These are phyloP conservation scores for Anisodus acutangulus DNA, from an alignment of 257 asterid genomes.

Conservation along the genomic window DNA sequence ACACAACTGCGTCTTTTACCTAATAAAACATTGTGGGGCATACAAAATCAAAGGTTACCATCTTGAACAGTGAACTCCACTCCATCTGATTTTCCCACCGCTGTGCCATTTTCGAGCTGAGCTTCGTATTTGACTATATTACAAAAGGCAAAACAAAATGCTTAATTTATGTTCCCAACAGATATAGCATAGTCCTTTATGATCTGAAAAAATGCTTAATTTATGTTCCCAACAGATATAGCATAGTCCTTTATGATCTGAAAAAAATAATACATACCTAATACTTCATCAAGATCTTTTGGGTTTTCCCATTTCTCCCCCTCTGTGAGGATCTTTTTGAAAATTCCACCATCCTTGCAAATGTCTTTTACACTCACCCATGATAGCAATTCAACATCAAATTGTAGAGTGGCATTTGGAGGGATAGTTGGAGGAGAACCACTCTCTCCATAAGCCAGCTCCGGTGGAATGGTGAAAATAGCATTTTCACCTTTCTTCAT, in stretches of 20 bases:
- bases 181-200: neutral
- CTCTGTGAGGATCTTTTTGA: constrained; percentile 60
- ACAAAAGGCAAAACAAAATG: constrained; percentile 1
- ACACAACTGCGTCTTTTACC: neutral
- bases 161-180: neutral
- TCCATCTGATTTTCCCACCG: constrained; percentile 57
- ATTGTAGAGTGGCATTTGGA: constrained; percentile 73
- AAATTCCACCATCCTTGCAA: constrained; percentile 79
- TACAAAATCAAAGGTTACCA: constrained; percentile 38
- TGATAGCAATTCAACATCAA: constrained; percentile 71
- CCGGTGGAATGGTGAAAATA: constrained; percentile 70
- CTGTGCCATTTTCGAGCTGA: constrained; percentile 56
- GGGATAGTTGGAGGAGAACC: constrained; percentile 86
- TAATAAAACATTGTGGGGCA: neutral
- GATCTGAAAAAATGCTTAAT: constrained; percentile 22
- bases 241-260: neutral
- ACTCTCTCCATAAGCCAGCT: constrained; percentile 72
- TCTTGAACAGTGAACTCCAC: constrained; percentile 63
- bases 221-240: neutral
- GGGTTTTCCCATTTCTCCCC: constrained; percentile 87
- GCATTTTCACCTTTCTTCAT: constrained; percentile 83
- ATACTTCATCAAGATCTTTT: constrained; percentile 69
- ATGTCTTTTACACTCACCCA: constrained; percentile 80
- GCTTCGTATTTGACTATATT: constrained; percentile 64
- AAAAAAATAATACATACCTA: constrained; percentile 40